Evolutionary conservation across 2,329 filamentous ascomycete species (phyloP).

Genomic region (Penicillium sp.): DNA sequence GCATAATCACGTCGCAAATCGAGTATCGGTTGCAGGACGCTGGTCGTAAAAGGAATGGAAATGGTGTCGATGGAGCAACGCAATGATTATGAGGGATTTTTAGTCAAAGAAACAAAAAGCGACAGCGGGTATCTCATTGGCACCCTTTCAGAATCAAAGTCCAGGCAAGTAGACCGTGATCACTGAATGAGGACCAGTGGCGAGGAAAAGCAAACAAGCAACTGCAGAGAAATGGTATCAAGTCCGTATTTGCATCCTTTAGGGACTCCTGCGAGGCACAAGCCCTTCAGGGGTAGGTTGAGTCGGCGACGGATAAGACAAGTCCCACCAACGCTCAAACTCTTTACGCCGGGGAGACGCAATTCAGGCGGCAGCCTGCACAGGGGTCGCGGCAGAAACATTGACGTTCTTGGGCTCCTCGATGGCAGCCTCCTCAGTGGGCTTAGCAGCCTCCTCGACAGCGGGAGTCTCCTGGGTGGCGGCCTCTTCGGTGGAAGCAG

Average conservation of each 20-base stretch:
- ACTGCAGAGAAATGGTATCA: slow-evolving; percentile 19
- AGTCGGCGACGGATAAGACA: slow-evolving; percentile 28
- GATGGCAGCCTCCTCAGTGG: slow-evolving; percentile 20
- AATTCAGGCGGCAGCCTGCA: slow-evolving; percentile 44
- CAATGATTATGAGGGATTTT: slow-evolving; percentile 19
- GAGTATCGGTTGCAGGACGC: slow-evolving; percentile 28
- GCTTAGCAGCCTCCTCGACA: slow-evolving; percentile 23
- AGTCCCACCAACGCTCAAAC: slow-evolving; percentile 43
- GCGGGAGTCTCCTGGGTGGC: slow-evolving; percentile 22
- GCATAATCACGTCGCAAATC: slow-evolving; percentile 32
- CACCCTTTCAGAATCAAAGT: slow-evolving; percentile 17
- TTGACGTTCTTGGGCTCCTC: slow-evolving; percentile 35
- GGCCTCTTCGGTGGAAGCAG: slow-evolving; percentile 19
- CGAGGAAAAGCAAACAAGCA: slow-evolving; percentile 24
- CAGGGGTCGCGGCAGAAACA: slow-evolving; percentile 33
- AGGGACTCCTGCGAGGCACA: slow-evolving; percentile 10
- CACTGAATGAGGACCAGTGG: slow-evolving; percentile 25
- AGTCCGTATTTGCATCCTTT: slow-evolving; percentile 18
- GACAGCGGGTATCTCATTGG: slow-evolving; percentile 33
- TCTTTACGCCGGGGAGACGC: slow-evolving; percentile 32
- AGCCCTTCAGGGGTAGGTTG: slow-evolving; percentile 22
- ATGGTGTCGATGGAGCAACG: slow-evolving; percentile 14
- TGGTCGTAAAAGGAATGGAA: slow-evolving; percentile 34
- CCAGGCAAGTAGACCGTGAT: slow-evolving; percentile 5
- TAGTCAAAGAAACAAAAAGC: slow-evolving; percentile 15